A percentile compares a stretch with the other conserved stretches of the same genome.
Conservation (phyloP, 331 rosid species). For the Rosa hybrid region DNA sequence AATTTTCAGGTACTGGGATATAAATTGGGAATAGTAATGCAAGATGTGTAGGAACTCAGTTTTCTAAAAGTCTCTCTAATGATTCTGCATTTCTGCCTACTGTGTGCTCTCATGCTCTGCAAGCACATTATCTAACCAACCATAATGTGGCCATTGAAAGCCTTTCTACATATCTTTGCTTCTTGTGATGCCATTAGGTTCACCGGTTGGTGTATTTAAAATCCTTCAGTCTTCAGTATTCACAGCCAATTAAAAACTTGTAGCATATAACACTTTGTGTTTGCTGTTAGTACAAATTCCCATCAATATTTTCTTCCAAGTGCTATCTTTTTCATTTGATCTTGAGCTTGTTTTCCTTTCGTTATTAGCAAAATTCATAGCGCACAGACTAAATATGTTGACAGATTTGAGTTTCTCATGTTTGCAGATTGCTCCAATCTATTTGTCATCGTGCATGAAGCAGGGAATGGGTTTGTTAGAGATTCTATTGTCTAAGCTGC, state of each 20-base stretch:
- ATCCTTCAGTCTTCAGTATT: background rate
- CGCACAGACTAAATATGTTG: background rate
- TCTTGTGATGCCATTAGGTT: constrained; percentile 5
- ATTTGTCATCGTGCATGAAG: constrained; percentile 84
- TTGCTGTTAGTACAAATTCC: background rate
- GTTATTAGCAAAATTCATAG: background rate
- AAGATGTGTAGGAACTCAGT: no score
- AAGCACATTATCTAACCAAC: no score
- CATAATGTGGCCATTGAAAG: no score
- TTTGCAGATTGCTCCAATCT: constrained; percentile 93
- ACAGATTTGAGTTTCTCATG: constrained; percentile 28
- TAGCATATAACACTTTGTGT: constrained; percentile 3
- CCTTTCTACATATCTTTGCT: no score
- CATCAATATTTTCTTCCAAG: background rate
- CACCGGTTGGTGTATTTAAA: background rate
- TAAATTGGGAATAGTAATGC: no score
- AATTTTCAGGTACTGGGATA: no score
- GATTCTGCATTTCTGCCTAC: no score
- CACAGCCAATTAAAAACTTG: background rate
- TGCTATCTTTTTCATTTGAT: constrained; percentile 11
- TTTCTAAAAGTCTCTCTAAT: no score
- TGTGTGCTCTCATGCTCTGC: no score
- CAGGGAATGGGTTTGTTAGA: constrained; percentile 92
- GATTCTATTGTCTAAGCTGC: constrained; percentile 68
- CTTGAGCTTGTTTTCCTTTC: background rate